Evolutionary conservation across 2,329 filamentous ascomycete species (phyloP).

Genomic region (Venturia nashicola): DNA sequence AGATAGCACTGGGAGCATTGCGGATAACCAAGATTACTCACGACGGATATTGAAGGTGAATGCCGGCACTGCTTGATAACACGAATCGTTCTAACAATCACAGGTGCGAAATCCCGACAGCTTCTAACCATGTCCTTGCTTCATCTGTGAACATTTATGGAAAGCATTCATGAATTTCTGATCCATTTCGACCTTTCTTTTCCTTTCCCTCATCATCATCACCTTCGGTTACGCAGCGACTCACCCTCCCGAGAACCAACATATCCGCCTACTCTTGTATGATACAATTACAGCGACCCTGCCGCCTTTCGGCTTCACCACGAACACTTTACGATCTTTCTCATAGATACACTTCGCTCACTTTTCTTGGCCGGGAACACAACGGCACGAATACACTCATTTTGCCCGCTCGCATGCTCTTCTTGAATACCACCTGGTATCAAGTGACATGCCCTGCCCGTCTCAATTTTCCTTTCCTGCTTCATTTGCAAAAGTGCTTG

Average conservation of each 20-base stretch:
- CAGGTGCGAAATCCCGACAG: conserved; percentile 9
- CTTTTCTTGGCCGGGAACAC: not conserved
- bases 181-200: not conserved
- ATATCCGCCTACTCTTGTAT: not conserved
- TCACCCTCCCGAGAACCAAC: not conserved
- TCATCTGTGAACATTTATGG: conserved; percentile 1
- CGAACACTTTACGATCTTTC: not conserved
- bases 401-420: not conserved
- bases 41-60: conserved; percentile 86
- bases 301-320: not conserved
- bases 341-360: not conserved
- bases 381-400: not conserved
- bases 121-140: conserved; percentile 1
- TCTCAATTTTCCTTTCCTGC: not conserved
- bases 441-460: not conserved
- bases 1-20: conserved; percentile 90
- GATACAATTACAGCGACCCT: not conserved
- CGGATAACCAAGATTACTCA: conserved; percentile 94
- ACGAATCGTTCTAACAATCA: not conserved
- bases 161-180: conserved; percentile 1
- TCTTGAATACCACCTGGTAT: not conserved
- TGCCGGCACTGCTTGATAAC: not conserved
- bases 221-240: not conserved
- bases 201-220: not conserved
- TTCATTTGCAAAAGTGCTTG: not conserved